These are phyloP conservation scores for Rostrohypoxylon terebratum DNA, from an alignment of 495 filamentous ascomycete species.

Conservation along the genomic window DNA sequence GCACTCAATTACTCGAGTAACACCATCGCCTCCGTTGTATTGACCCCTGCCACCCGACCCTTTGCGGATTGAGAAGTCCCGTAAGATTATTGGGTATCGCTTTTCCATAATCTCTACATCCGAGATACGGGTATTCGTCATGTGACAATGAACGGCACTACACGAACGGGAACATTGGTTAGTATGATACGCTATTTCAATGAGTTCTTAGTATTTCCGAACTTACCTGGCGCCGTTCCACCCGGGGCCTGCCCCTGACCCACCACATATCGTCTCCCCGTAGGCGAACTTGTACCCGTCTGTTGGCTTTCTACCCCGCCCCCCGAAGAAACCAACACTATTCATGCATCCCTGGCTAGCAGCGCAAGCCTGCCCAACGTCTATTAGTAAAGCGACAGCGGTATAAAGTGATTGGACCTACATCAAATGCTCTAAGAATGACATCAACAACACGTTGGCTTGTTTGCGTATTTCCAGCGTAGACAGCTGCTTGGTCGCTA, in stretches of 20 bases:
- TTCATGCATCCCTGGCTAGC: constrained; percentile 47
- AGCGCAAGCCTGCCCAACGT: constrained; percentile 34
- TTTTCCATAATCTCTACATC: constrained; percentile 77
- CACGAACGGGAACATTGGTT: not conserved
- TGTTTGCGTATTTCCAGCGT: constrained; percentile 42
- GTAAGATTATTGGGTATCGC: constrained; percentile 74
- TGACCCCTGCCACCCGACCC: constrained; percentile 55
- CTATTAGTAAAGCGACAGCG: not conserved
- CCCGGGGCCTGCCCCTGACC: constrained; percentile 71
- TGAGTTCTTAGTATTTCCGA: not conserved
- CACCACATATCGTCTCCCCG: constrained; percentile 78
- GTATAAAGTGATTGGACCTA: not conserved
- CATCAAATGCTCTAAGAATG: constrained; percentile 46
- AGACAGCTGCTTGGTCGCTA: constrained; percentile 41
- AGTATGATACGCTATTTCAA: not conserved
- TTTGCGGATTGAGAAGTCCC: constrained; percentile 68
- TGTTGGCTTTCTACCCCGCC: constrained; percentile 49
- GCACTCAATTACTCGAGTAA: constrained; percentile 35
- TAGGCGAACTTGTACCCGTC: constrained; percentile 67
- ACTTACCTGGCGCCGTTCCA: constrained; percentile 68
- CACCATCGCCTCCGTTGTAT: constrained; percentile 54
- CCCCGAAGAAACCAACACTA: constrained; percentile 42
- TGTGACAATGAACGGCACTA: constrained; percentile 74
- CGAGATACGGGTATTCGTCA: constrained; percentile 81
- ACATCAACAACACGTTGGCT: constrained; percentile 47